A percentile compares a stretch with the other conserved stretches of the same genome.
phyloP scores from a whole-genome alignment of 1,139 yeast genomes.

The Suhomyces maxii region DNA sequence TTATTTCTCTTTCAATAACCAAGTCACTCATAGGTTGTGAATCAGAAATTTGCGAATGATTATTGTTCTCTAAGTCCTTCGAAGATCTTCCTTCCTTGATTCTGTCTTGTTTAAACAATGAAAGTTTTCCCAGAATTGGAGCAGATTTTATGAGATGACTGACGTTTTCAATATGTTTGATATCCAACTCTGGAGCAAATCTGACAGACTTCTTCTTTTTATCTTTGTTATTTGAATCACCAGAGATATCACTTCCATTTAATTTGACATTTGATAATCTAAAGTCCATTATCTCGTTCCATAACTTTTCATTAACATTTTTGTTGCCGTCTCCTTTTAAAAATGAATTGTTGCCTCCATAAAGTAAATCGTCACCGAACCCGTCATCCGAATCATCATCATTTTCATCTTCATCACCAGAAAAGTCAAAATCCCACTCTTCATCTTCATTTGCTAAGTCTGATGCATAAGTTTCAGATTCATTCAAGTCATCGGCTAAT shows the following conservation, averaged over 20 bases:
- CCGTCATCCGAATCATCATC: conserved; percentile 17
- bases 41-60: too few relatives aligned
- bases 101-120: conserved; percentile 29
- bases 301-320: conserved; percentile 25
- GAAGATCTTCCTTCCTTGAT: not conserved
- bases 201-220: conserved; percentile 44
- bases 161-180: conserved; percentile 60
- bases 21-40: conserved; percentile 9
- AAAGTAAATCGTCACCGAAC: conserved; percentile 28
- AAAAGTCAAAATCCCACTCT: conserved; percentile 37
- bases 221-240: not conserved
- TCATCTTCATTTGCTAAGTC: conserved; percentile 36
- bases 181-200: conserved; percentile 51
- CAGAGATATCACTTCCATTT: not conserved
- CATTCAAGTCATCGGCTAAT: conserved; percentile 55
- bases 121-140: conserved; percentile 17
- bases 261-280: conserved; percentile 15
- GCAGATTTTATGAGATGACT: conserved; percentile 48
- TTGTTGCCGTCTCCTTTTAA: conserved; percentile 14
- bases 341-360: conserved; percentile 19
- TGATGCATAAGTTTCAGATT: conserved; percentile 28
- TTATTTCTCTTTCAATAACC: conserved; percentile 10
- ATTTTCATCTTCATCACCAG: conserved; percentile 18
- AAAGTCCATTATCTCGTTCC: conserved; percentile 31
- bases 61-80: not conserved